A percentile compares a stretch with the other conserved stretches of the same genome.
Evolutionary conservation across 2,329 filamentous ascomycete species (phyloP).

Genomic region (Paramyrothecium roridum): DNA sequence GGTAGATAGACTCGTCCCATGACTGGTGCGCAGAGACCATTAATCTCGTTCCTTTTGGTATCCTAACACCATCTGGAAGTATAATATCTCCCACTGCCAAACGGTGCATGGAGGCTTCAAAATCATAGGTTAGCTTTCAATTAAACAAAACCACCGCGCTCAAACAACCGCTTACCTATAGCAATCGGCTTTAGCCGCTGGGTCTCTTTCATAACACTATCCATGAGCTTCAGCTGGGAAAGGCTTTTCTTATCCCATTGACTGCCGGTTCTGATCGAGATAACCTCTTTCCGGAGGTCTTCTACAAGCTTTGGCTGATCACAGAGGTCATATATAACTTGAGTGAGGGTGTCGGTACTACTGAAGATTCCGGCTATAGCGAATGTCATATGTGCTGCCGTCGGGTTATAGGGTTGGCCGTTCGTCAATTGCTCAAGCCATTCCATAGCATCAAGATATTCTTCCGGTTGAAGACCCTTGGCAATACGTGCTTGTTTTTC

Average conservation of each 20-base stretch:
- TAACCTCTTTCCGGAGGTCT: background rate
- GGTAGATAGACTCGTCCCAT: too few species aligned
- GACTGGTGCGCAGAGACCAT: too few species aligned
- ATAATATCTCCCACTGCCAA: too few species aligned
- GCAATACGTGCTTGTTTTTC: background rate
- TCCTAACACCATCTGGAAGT: too few species aligned
- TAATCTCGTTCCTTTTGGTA: too few species aligned
- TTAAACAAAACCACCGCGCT: too few species aligned
- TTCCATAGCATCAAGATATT: background rate
- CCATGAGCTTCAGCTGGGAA: conserved; percentile 37
- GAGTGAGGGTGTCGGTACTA: background rate
- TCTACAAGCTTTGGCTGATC: background rate
- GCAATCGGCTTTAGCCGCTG: conserved; percentile 42
- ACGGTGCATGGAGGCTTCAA: too few species aligned
- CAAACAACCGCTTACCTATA: conserved; percentile 21
- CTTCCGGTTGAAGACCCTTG: background rate
- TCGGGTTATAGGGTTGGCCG: background rate
- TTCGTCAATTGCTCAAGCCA: background rate
- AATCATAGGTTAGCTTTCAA: too few species aligned
- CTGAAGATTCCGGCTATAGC: background rate
- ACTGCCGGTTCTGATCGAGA: background rate
- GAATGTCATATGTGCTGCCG: background rate
- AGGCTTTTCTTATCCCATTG: background rate
- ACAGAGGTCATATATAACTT: background rate
- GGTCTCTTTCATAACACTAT: conserved; percentile 49